phyloP scores from a whole-genome alignment of 441 rosid genomes.

The Pelargonium myrrhifolium region DNA sequence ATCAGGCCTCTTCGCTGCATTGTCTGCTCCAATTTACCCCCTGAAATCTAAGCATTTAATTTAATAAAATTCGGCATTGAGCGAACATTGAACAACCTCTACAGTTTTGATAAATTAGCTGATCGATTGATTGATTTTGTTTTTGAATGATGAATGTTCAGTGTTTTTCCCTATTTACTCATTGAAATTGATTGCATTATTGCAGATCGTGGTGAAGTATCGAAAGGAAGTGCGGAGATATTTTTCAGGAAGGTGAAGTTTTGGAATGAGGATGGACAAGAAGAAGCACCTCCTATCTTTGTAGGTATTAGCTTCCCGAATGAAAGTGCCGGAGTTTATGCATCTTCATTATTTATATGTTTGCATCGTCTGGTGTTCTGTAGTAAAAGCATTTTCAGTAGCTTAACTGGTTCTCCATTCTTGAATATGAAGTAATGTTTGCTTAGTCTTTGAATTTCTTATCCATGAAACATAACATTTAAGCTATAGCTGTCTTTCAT shows the following conservation, averaged over 20 bases:
- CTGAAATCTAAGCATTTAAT: no score
- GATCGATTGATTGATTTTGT: not conserved
- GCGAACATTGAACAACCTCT: no score
- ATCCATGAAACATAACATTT: not conserved
- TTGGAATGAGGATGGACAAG: slow-evolving; percentile 89
- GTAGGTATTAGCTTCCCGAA: slow-evolving; percentile 58
- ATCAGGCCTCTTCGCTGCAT: no score
- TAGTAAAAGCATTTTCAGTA: not conserved
- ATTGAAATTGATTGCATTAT: not conserved
- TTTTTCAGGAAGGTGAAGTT: slow-evolving; percentile 93
- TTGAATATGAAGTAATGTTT: no score
- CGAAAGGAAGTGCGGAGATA: slow-evolving; percentile 60
- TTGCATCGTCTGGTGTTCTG: not conserved
- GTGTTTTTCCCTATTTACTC: not conserved
- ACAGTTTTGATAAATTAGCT: not conserved
- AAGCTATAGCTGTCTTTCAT: not conserved
- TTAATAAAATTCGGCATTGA: no score
- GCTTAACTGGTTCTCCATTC: not conserved
- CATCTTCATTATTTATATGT: not conserved
- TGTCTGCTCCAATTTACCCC: no score
- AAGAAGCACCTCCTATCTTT: slow-evolving; percentile 98
- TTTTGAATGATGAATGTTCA: not conserved
- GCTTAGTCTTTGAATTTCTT: no score
- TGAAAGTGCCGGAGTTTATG: not conserved
- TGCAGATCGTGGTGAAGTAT: not conserved